These are phyloP conservation scores for Lithocarpus polystachyus DNA, from an alignment of 306 rosid genomes.

Conservation along the genomic window DNA sequence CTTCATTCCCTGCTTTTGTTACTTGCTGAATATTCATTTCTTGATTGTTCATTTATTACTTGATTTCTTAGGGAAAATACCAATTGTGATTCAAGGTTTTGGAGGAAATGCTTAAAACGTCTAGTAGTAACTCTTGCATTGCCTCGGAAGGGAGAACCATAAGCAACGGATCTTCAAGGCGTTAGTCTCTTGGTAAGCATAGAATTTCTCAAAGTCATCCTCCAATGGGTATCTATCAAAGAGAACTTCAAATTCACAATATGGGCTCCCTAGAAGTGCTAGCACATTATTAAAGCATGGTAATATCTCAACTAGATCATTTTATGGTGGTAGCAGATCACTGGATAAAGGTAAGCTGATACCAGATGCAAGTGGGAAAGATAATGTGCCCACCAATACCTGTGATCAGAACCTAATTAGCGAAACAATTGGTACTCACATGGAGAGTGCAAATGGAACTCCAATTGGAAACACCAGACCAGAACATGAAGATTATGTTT, in stretches of 20 bases:
- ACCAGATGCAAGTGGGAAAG: conserved; percentile 32
- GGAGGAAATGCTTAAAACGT: conserved; percentile 62
- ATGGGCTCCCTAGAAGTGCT: conserved; percentile 51
- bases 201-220: conserved; percentile 45
- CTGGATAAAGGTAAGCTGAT: conserved; percentile 43
- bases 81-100: conserved; percentile 71
- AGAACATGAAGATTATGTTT: conserved; percentile 51
- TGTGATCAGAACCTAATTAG: conserved; percentile 29
- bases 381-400: conserved; percentile 23
- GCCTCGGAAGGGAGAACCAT: conserved; percentile 53
- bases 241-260: conserved; percentile 44
- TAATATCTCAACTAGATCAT: conserved; percentile 61
- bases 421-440: conserved; percentile 19
- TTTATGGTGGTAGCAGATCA: conserved; percentile 66
- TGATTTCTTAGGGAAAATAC: conserved; percentile 59
- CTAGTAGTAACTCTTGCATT: conserved; percentile 43
- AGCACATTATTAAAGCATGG: conserved; percentile 50
- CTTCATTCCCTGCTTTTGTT: not conserved
- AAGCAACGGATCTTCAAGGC: conserved; percentile 62
- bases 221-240: conserved; percentile 58
- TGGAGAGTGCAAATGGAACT: conserved; percentile 38
- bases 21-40: conserved; percentile 1
- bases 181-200: conserved; percentile 74
- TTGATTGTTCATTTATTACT: not conserved
- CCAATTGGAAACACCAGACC: conserved; percentile 32